Conservation (phyloP, 306 rosid species). For the Astragalus glycyphyllos region DNA sequence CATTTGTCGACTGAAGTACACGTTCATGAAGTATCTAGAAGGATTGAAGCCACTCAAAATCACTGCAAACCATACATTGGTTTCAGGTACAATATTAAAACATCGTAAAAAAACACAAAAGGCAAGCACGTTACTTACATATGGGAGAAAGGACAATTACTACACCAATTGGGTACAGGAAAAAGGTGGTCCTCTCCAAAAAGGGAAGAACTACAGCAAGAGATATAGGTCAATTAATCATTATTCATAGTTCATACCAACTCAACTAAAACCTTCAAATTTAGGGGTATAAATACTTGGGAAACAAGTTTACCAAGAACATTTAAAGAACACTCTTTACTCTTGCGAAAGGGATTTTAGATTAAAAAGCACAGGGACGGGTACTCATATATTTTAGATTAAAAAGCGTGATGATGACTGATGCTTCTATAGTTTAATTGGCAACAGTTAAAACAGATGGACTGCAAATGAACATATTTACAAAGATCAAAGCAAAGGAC, state of each 20-base stretch:
- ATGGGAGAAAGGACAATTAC: slow-evolving; percentile 93
- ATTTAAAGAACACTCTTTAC: slow-evolving; percentile 16
- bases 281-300: neutral
- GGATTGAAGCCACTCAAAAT: slow-evolving; percentile 98
- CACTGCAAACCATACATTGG: slow-evolving; percentile 62
- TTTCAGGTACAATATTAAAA: slow-evolving; percentile 38
- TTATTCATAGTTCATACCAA: slow-evolving; percentile 19
- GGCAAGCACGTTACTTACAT: slow-evolving; percentile 66
- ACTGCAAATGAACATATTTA: slow-evolving; percentile 29
- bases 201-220: slow-evolving; percentile 87
- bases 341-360: slow-evolving; percentile 27
- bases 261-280: slow-evolving; percentile 18
- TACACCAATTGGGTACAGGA: slow-evolving; percentile 89
- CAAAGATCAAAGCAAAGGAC: slow-evolving; percentile 9
- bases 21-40: slow-evolving; percentile 91
- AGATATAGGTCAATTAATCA: slow-evolving; percentile 37
- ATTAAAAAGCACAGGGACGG: slow-evolving; percentile 5
- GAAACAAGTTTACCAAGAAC: slow-evolving; percentile 21
- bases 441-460: slow-evolving; percentile 17
- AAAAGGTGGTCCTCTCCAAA: slow-evolving; percentile 93
- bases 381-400: slow-evolving; percentile 24
- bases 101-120: slow-evolving; percentile 35
- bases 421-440: slow-evolving; percentile 23
- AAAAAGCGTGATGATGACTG: slow-evolving; percentile 2
- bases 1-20: slow-evolving; percentile 77